phyloP scores from a whole-genome alignment of 805 yeast genomes.

The Nakazawaea anatomiae region DNA sequence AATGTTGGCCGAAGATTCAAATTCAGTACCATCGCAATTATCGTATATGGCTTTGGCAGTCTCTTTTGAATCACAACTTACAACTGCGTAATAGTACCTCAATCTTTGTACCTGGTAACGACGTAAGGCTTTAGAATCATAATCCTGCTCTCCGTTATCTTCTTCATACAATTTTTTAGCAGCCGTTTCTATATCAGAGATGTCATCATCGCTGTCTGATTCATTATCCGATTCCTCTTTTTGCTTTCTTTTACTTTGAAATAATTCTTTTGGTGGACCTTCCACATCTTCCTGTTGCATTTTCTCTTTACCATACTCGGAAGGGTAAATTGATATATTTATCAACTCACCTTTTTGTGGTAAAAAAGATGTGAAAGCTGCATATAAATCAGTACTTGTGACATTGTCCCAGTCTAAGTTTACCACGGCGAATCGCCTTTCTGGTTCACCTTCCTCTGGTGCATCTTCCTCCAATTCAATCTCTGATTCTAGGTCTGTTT shows the following conservation, averaged over 20 bases:
- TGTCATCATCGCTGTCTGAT: conserved; percentile 38
- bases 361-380: conserved; percentile 80
- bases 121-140: conserved; percentile 77
- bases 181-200: conserved; percentile 45
- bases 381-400: conserved; percentile 81
- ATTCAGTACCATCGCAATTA: conserved; percentile 92
- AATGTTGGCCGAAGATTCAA: conserved; percentile 89
- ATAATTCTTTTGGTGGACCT: conserved; percentile 89
- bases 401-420: conserved; percentile 97
- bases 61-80: conserved; percentile 65
- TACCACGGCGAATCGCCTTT: conserved; percentile 80
- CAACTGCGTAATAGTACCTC: conserved; percentile 89
- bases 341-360: conserved; percentile 67
- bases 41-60: conserved; percentile 76
- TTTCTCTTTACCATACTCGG: conserved; percentile 89
- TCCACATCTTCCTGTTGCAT: conserved; percentile 85
- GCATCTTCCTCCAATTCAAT: conserved; percentile 48
- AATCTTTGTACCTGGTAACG: conserved; percentile 89
- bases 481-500: conserved; percentile 33
- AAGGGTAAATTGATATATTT: conserved; percentile 72
- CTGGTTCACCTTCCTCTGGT: conserved; percentile 86
- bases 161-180: conserved; percentile 73
- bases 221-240: conserved; percentile 33
- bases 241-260: conserved; percentile 36
- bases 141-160: conserved; percentile 77